Evolutionary conservation across 108 stramenopile genomes (phyloP), one percentile per base, ranked within the genome.

Genomic region (Skeletonema tropicum): DNA sequence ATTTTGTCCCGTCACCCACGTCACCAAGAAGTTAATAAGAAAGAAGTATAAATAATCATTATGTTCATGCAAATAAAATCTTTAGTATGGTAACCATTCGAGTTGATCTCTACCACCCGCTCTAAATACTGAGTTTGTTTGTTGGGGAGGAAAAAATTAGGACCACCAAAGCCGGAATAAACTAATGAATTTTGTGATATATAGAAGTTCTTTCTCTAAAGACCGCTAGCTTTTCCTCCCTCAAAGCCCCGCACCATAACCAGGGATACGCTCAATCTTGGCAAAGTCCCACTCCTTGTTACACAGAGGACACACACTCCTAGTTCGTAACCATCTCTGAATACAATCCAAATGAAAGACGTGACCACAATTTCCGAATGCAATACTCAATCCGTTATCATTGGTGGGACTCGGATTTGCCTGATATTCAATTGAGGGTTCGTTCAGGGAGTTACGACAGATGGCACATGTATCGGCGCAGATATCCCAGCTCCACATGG

Each of bases 261-360:
- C 94, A 10, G 94, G 96, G 85, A 97, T 97, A 52, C 96, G 87
- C 81, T 99, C 98, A 78, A 99, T 99, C 84, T 99, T 99, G 52
- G 97, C 90, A 83, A 97, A 98, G 66, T 99, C 99, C 99, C 99
- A 99, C 91, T 98, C 98, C 90, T 97, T 97, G 80, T 98, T 98
- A 68, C 99, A 99, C 23, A 99, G 87, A 6, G 99, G 98, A 86
- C 99, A 99, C 5, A 98, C 98, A 68, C 90, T 92, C 68, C 97
- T 71, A 7, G 98, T 98, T 84, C 96, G 97, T 63, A 98, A 79
- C 99, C 99, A 99, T 60, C 99, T 90, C 84, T 98, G 97, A 74
- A 98, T 98, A 86, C 99, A 99, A 86, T 99, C 99, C 64, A 98
- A 83, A 86, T 99, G 99, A 83, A 99, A 99, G n/a, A 97, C 97